phyloP scores from a whole-genome alignment of 2,329 filamentous ascomycete genomes.

The Arthrobotrys sinensis region DNA sequence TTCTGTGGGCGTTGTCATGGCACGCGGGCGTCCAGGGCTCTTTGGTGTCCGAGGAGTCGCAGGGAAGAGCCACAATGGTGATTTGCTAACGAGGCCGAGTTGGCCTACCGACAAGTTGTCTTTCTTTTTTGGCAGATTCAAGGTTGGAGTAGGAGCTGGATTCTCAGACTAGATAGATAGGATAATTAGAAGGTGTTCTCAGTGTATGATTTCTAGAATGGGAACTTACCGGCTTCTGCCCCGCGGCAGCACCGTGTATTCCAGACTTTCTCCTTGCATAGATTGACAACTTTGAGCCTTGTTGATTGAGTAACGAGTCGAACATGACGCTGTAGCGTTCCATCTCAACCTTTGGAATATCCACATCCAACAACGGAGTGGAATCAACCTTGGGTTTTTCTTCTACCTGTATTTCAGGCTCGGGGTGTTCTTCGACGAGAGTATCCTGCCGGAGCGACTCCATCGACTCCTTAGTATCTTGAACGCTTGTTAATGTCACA shows the following conservation, averaged over 20 bases:
- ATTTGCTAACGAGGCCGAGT: conserved; percentile 51
- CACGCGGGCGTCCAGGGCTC: conserved; percentile 52
- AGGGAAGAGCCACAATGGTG: conserved; percentile 55
- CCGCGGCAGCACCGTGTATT: conserved; percentile 19
- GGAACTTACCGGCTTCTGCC: conserved; percentile 57
- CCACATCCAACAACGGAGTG: conserved; percentile 74
- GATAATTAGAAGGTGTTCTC: conserved; percentile 7
- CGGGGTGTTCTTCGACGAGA: conserved; percentile 9
- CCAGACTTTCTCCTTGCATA: conserved; percentile 58
- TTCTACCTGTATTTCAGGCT: conserved; percentile 13
- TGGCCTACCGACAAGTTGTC: conserved; percentile 45
- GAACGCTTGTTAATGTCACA: conserved; percentile 18
- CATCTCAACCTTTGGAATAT: conserved; percentile 84
- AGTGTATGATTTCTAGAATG: conserved; percentile 41
- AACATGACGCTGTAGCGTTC: conserved; percentile 98
- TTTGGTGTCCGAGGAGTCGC: conserved; percentile 58
- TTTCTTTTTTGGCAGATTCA: conserved; percentile 62
- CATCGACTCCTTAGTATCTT: conserved; percentile 45
- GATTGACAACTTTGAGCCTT: conserved; percentile 45
- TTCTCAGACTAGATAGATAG: conserved; percentile 47
- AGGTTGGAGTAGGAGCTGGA: conserved; percentile 61
- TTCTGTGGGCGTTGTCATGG: conserved; percentile 57
- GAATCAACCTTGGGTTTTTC: conserved; percentile 23
- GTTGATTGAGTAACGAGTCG: conserved; percentile 76
- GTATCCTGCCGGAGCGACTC: conserved; percentile 40